Evolutionary conservation across 1,139 yeast species (phyloP), one percentile per base, ranked within the genome.

Genomic region (Martiniozyma asiatica): DNA sequence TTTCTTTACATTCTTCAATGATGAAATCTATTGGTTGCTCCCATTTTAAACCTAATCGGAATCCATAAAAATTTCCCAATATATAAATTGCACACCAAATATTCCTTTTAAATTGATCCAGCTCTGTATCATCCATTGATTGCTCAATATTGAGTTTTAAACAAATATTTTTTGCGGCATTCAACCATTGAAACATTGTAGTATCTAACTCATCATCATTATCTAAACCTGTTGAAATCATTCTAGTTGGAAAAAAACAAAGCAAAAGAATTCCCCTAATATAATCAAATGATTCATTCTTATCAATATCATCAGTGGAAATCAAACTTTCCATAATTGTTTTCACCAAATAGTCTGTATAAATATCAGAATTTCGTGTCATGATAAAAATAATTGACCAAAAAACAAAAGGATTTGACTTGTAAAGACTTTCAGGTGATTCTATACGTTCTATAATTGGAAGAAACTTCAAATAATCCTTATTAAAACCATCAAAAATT

Each of bases 381-480:
- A 44, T 36, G 3, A 43, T 34, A 23, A 35, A 46, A 9, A 48
- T 39, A 10, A 48, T 40, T 20, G 54, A 35, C 55, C 55, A 50
- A 35, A 50, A 50, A 12, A 48, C 31, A 5, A 47, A 29, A 11
- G 37, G 35, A 8, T 47, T 43, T 14, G 33, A 26, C 12, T 25
- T 18, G 27, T 36, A 44, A 12, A 50, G 22, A 3, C 16, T 3
- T 1, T 43, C 36, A 4, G 51, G 47, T 8, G 48, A 40, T n/a
- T 24, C 25, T 3, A 43, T 30, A n/a, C 30, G 28, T 7, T 35
- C 33, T 37, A 47, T 34, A 15, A 49, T 43, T 9, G 54, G 54
- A 1, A 44, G 30, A 19, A 31, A 37, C 4, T 35, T 38, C 3
- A 47, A 33, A 24, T 39, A 39, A 8, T 33, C 30, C 2, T 16